Base-by-base conservation (phyloP, 805 yeast genomes). In the Saccharomycopsis fodiens region DNA sequence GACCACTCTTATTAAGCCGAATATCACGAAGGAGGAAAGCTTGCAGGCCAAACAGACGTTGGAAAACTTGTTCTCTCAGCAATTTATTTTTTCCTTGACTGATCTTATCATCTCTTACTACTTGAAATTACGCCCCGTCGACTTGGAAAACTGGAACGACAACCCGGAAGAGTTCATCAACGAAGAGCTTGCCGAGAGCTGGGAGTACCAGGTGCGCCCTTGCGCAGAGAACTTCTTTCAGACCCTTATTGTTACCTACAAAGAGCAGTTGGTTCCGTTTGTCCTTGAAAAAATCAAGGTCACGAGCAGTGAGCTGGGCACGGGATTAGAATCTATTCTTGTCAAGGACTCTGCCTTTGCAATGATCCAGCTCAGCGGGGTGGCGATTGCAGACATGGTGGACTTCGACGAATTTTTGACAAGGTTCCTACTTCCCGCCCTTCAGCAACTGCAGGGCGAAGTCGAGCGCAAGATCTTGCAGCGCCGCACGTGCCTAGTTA, bases 81-180 rank as follows among this genome's bases (percentile, higher is more conserved):
- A 70, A 1, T 66, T 80, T 12, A 64, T 85, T 17, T 69, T 69
- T 21, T 72, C 74, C 20, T 60, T 91, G 10, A 73, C 85, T 10
- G 83, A 82, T 49, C 63, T 84, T 36, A 66, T 89, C 30, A 79
- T 88, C 48, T 69, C 72, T 35, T 81, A 82, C 76, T 89, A 86
- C 61, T 68, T 93, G 51, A 74, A 82, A 46, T 62, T 89, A 40
- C 76, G 79, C 48, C 87, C 91, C 0, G 61, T 73, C 1, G 97
- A 89, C 58, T 61, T 91, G 40, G 94, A 85, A 54, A 67, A 76
- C 32, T 93, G 97, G 97, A 59, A 69, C 10, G 61, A 73, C 15
- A 95, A 88, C 49, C 96, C 97, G 0, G 97, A 88, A 59, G 96
- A 87, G 60, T 93, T 95, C 86, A 79, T 85, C 17, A 79, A 80